Evolutionary conservation across 2,329 filamentous ascomycete genomes (phyloP), one percentile per base, ranked within the genome.

Genomic region (Diaporthe batatas): DNA sequence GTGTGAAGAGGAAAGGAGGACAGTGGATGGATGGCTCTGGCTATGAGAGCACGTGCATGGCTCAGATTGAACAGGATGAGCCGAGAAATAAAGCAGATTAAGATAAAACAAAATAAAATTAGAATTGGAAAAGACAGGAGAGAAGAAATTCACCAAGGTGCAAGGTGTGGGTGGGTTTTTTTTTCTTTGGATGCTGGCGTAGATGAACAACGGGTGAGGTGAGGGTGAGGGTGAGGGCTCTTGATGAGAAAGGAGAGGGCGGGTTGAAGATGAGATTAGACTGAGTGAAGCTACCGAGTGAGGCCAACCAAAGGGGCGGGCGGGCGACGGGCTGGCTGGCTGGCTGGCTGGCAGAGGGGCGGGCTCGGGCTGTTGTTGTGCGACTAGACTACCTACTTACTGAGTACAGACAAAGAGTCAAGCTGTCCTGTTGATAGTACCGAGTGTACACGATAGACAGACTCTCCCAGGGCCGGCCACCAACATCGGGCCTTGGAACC

Each of bases 241-340:
- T 18, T 67, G 47, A 67, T 67, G 47, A 67, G 62, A 51, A 65
- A 51, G 62, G 62, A 65, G 29, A 51, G 21, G 44, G 44, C 57
- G 57, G 23, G 25, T 59, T 65, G 42, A 49, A 42, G 39, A 42
- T 42, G 14, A 65, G 62, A 65, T 67, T 67, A 8, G 62, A 67
- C 14, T 14, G 14, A 42, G 16, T 42, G 39, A 42, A 47, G 44
- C 47, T 49, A 44, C 47, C 16, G 47, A 53, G n/a, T 53, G 62
- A 67, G 62, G 62, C 62, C 62, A 67, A 67, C 62, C 62, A 47
- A 67, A 51, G 39, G 29, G 62, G 44, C 53, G 53, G 29, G 44
- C 44, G 4, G 16, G 36, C 59, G 42, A 39, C 36, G 36, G 36
- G 59, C 29, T 29, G 29, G 29, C 29, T 29, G 29, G 29, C 29